Evolutionary conservation across 75 land plant species (phyloP), one percentile per base, ranked within the genome.

Genomic region (Sequoiadendron giganteum): DNA sequence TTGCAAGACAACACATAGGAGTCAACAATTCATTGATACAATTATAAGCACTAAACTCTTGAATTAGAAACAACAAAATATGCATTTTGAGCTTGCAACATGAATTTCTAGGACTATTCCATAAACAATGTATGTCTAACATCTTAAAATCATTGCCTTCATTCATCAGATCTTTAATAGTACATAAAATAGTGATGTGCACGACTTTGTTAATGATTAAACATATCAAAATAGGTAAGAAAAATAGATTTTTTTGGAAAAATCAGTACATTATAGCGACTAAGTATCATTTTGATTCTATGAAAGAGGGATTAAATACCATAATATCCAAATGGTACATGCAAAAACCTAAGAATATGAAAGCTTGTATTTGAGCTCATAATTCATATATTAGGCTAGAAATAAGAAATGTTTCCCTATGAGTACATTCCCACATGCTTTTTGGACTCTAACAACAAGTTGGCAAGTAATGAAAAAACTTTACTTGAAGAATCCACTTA

Each of bases 1-100:
- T 99, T 98, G 94, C 85, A 93, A 86, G 19, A 68, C 10, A 77
- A 8, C 87, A 80, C 28, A 47, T 65, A 7, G 84, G 81, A 83
- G 30, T 56, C 61, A 87, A 88, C 32, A 86, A 88, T 34, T 56
- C 49, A 43, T 9, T 18, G 11, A 43, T 25, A 42, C n/a, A 81
- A 40, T 9, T 81, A 45, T 43, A 81, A 42, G 49, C 45, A 43
- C 48, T 45, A 19, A 9, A 43, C 45, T 10, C 19, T 10, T 30
- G 28, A 81, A 30, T 25, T 21, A 40, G 43, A 25, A 78, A 78
- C 21, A 78, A 78, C 43, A 32, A 25, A 40, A 78, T 18, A 45
- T 7, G 16, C 40, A 78, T 6, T 39, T 78, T 40, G 5, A 6
- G 21, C 45, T 79, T 79, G 9, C 11, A 25, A 45, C 30, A 81